Evolutionary conservation across 768 basidiomycete species (phyloP), one percentile per base, ranked within the genome.

Genomic region (Flagelloscypha sp.): DNA sequence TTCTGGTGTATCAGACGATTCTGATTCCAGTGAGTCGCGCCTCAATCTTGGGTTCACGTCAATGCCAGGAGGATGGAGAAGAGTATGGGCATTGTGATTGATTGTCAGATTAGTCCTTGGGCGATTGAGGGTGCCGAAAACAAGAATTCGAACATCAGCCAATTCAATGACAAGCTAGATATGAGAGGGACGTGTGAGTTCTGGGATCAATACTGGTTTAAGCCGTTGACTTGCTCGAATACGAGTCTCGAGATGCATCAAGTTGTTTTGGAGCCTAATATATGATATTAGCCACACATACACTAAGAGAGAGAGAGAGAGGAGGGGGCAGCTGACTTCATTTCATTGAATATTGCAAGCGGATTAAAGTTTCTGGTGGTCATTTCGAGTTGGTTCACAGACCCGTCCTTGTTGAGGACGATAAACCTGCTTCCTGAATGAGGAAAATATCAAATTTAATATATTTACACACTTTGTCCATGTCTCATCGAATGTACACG

Each of bases 401-500:
- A 67, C 22, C 82, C 83, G 46, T 78, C 84, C 33, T 82, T 77
- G 48, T 84, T 84, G 39, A 89, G 52, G 16, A 80, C 70, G 40
- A 88, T 66, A 45, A 84, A 87, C 52, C 84, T 84, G 44, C 33
- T 20, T 30, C 40, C 38, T 46, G 43, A 35, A 35, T 33, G 6
- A 44, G 36, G 20, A 7, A 15, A 13, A n/a, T n/a, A n/a, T n/a
- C n/a, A n/a, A n/a, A 42, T 48, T 41, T 28, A 48, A 24, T 37
- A 22, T 18, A 34, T 24, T 15, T 4, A 53, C 62, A 46, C 52
- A 85, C 80, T 76, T 84, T 32, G 84, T 87, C 84, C 86, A 89
- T 15, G 83, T 63, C 57, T 89, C 87, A 46, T 85, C 81, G 6
- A 73, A 55, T 15, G 84, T 85, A 49, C 85, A 88, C n/a, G 68